Conservation (phyloP, 1,284 basidiomycete genomes). For the Cryptococcus jaspeensis region DNA sequence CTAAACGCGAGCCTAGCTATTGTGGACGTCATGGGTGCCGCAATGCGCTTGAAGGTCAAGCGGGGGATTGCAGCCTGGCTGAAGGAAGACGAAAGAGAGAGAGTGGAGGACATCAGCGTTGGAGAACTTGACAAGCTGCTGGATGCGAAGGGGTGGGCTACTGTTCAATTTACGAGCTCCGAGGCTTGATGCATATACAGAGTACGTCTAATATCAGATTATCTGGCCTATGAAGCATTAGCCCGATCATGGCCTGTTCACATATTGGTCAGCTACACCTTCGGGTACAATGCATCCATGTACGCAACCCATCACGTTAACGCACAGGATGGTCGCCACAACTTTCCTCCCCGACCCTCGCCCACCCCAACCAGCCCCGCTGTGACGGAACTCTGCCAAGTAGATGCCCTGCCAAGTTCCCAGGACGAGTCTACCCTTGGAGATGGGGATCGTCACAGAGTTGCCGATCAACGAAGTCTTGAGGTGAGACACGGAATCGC, state of each 20-base stretch:
- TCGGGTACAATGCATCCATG: neutral
- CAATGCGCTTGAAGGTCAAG: slow-evolving; percentile 52
- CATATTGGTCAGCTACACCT: neutral
- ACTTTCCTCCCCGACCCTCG: slow-evolving; percentile 42
- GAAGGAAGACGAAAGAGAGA: neutral
- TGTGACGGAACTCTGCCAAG: slow-evolving; percentile 42
- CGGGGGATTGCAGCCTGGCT: neutral
- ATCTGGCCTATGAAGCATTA: slow-evolving; percentile 1
- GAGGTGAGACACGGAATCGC: slow-evolving; percentile 73
- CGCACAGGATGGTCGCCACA: slow-evolving; percentile 44
- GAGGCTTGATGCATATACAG: slow-evolving; percentile 7
- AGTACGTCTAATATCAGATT: no score
- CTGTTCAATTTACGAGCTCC: slow-evolving; percentile 18
- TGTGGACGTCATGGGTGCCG: slow-evolving; percentile 77
- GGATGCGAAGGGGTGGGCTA: slow-evolving; percentile 16
- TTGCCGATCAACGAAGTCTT: slow-evolving; percentile 81
- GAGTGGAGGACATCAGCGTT: neutral
- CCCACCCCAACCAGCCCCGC: slow-evolving; percentile 45
- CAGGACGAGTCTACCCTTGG: slow-evolving; percentile 72
- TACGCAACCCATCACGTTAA: no score
- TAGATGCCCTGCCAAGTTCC: slow-evolving; percentile 81
- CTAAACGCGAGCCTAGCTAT: slow-evolving; percentile 79
- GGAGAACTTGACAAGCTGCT: slow-evolving; percentile 6
- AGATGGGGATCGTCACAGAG: slow-evolving; percentile 79
- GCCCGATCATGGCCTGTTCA: neutral